A percentile compares a stretch with the other conserved stretches of the same genome.
Conservation (phyloP, 805 yeast species). For the Debaryomyces prosopidis region DNA sequence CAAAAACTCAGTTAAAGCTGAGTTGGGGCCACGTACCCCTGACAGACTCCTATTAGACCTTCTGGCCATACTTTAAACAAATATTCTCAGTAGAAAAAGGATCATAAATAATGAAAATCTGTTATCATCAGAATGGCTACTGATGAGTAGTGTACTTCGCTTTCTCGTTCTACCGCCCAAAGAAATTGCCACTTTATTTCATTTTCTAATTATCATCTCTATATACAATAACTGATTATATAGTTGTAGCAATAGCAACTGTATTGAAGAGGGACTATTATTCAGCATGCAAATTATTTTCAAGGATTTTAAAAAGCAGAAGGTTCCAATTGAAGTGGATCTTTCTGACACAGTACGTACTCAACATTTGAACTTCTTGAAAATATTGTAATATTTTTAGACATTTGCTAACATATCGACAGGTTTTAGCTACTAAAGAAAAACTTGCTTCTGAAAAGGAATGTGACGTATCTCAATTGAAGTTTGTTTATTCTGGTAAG, state of each 20-base stretch:
- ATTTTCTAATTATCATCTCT: neutral
- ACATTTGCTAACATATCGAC: conserved; percentile 6
- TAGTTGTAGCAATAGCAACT: too few relatives aligned
- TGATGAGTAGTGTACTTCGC: conserved; percentile 3
- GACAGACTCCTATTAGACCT: conserved; percentile 11
- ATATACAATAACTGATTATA: too few relatives aligned
- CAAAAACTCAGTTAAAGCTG: conserved; percentile 87
- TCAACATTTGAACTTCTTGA: neutral
- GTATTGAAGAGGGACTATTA: conserved; percentile 19
- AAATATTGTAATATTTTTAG: neutral
- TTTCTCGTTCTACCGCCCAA: neutral
- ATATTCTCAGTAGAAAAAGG: neutral
- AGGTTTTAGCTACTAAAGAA: conserved; percentile 69
- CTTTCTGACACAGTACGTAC: conserved; percentile 60
- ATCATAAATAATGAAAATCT: neutral
- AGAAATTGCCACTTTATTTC: conserved; percentile 1
- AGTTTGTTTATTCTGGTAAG: conserved; percentile 89
- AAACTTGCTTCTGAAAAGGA: conserved; percentile 67
- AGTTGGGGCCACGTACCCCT: conserved; percentile 63
- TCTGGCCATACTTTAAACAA: conserved; percentile 12
- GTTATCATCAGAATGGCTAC: neutral
- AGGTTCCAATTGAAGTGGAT: conserved; percentile 77
- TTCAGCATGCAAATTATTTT: conserved; percentile 69
- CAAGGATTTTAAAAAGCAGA: conserved; percentile 92
- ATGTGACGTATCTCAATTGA: conserved; percentile 72